Evolutionary conservation across 2,329 filamentous ascomycete species (phyloP).

Genomic region (Aspergillus ibericus): DNA sequence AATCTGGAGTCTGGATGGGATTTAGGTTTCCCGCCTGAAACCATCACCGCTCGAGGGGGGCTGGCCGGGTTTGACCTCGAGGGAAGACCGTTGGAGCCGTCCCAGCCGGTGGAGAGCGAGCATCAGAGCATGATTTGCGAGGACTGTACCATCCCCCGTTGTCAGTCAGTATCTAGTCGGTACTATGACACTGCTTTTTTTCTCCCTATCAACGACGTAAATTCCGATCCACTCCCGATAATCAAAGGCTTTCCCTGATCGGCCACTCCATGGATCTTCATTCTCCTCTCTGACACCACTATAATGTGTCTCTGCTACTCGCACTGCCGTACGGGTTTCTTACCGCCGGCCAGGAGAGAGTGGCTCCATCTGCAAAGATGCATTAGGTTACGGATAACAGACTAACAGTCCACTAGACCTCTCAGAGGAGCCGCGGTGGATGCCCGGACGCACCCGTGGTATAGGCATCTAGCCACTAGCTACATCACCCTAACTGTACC

Average conservation of each 20-base stretch:
- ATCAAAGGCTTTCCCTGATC: not conserved
- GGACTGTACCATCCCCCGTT: too few relatives aligned
- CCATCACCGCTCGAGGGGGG: not conserved
- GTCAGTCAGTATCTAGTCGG: too few relatives aligned
- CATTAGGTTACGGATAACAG: not conserved
- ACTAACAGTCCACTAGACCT: not conserved
- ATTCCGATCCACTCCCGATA: not conserved
- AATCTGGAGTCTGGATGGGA: not conserved
- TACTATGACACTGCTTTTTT: too few relatives aligned
- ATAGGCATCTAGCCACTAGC: conserved; percentile 1
- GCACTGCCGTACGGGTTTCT: not conserved
- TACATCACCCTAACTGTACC: not conserved
- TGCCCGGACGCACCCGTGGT: not conserved
- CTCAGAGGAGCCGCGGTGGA: not conserved
- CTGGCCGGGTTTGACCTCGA: not conserved
- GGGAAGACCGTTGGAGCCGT: not conserved
- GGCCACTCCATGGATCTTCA: not conserved
- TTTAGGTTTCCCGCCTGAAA: conserved; percentile 2
- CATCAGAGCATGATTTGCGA: too few relatives aligned
- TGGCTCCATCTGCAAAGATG: not conserved
- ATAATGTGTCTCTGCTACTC: not conserved
- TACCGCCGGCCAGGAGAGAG: not conserved
- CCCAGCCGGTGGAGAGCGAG: not conserved
- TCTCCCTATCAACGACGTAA: too few relatives aligned
- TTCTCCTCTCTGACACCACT: not conserved